These are phyloP conservation scores for Tolypocladium endophyticum DNA, from an alignment of 2,329 filamentous ascomycete species.

Conservation along the genomic window DNA sequence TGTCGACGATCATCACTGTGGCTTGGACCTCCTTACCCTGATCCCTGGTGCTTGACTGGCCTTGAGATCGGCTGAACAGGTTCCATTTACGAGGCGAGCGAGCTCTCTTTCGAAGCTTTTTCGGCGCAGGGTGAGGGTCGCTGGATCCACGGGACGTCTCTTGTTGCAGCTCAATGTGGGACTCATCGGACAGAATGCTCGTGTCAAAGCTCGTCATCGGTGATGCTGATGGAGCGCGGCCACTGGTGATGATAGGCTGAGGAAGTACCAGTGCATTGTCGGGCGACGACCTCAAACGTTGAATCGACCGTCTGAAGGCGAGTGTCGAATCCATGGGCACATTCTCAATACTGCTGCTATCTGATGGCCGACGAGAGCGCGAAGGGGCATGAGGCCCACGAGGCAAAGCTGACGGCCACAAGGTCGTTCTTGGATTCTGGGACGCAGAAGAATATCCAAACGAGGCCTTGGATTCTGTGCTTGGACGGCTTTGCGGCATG, in stretches of 20 bases:
- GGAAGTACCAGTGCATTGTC: conserved; percentile 37
- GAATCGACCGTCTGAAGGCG: conserved; percentile 44
- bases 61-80: conserved; percentile 47
- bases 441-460: conserved; percentile 31
- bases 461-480: conserved; percentile 27
- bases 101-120: conserved; percentile 44
- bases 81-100: conserved; percentile 54
- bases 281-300: conserved; percentile 35
- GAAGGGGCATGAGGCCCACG: conserved; percentile 16
- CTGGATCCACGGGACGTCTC: conserved; percentile 21
- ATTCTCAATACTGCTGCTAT: conserved; percentile 46
- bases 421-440: conserved; percentile 29
- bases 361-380: conserved; percentile 35
- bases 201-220: conserved; percentile 48
- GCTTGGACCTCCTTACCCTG: conserved; percentile 30
- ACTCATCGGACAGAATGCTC: conserved; percentile 47
- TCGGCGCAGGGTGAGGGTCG: conserved; percentile 24
- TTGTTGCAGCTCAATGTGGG: conserved; percentile 29
- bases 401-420: conserved; percentile 46
- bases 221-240: conserved; percentile 29
- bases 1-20: conserved; percentile 36
- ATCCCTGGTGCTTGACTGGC: conserved; percentile 28
- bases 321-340: conserved; percentile 37
- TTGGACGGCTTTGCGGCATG: conserved; percentile 27
- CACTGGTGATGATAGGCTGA: conserved; percentile 39